phyloP scores from a whole-genome alignment of 306 rosid genomes.

The Vigna nakashimae region DNA sequence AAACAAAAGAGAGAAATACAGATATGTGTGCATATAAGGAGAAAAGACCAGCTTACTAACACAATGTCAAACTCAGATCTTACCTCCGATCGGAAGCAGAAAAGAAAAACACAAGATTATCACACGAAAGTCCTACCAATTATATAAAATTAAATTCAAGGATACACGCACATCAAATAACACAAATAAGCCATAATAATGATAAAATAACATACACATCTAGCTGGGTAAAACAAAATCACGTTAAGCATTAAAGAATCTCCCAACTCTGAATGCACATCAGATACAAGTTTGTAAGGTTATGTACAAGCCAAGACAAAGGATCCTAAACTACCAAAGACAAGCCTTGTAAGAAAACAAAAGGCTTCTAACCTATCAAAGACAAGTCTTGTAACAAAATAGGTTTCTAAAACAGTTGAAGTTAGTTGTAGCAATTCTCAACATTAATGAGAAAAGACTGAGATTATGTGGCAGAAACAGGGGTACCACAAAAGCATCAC shows the following conservation, averaged over 20 bases:
- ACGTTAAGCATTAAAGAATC: neutral
- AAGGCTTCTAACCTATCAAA: constrained; percentile 1
- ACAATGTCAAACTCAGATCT: constrained; percentile 17
- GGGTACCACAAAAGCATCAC: neutral
- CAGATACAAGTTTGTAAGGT: neutral
- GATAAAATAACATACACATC: neutral
- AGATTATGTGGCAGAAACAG: neutral
- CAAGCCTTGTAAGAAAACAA: neutral
- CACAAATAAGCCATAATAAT: neutral
- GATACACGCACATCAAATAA: neutral
- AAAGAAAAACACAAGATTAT: constrained; percentile 7
- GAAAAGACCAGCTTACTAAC: constrained; percentile 6
- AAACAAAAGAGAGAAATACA: constrained; percentile 39
- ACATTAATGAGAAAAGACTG: neutral
- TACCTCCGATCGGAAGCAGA: neutral
- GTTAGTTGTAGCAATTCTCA: neutral
- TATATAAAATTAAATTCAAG: neutral
- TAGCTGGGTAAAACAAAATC: too few relatives aligned
- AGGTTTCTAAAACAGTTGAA: constrained; percentile 6
- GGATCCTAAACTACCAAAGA: neutral
- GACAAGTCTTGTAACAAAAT: neutral
- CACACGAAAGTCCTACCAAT: constrained; percentile 3
- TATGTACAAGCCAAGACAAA: constrained; percentile 10
- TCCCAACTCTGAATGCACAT: neutral
- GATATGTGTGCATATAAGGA: constrained; percentile 10